These are phyloP conservation scores for Penicillium nordicum DNA, from an alignment of 2,329 filamentous ascomycete species.

Conservation along the genomic window DNA sequence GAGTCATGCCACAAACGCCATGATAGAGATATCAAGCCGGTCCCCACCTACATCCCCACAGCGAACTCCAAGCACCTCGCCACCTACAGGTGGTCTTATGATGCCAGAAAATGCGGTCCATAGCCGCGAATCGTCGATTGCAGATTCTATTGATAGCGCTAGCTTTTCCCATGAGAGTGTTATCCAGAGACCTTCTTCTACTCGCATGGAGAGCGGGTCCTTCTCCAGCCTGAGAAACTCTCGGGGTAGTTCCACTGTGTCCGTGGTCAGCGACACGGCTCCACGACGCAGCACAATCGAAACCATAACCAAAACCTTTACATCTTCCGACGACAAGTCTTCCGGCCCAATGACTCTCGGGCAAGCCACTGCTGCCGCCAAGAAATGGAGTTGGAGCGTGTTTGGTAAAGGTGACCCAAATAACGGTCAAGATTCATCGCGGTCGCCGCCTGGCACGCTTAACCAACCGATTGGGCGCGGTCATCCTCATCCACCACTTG, in stretches of 20 bases:
- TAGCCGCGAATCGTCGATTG: conserved; percentile 50
- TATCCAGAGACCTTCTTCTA: conserved; percentile 28
- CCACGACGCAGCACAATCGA: conserved; percentile 32
- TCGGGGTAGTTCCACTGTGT: conserved; percentile 25
- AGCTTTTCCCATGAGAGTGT: conserved; percentile 21
- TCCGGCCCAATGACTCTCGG: conserved; percentile 44
- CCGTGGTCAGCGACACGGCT: conserved; percentile 27
- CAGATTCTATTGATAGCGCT: conserved; percentile 41
- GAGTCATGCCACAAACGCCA: conserved; percentile 59
- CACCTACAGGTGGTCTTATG: conserved; percentile 37
- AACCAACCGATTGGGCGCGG: conserved; percentile 77
- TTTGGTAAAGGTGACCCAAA: conserved; percentile 43
- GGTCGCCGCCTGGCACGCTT: conserved; percentile 42
- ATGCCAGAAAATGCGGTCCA: conserved; percentile 37
- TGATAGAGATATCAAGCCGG: conserved; percentile 65
- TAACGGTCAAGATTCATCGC: conserved; percentile 40
- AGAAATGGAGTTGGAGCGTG: conserved; percentile 58
- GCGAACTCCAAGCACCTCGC: conserved; percentile 47
- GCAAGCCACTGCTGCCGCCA: conserved; percentile 55
- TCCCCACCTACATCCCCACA: conserved; percentile 56
- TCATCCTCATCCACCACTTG: conserved; percentile 75
- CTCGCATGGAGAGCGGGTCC: conserved; percentile 23
- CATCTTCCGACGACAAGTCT: conserved; percentile 35
- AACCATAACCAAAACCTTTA: conserved; percentile 26
- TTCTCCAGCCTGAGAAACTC: conserved; percentile 22